These are phyloP conservation scores for Apiotrichum sp. DNA, from an alignment of 1,284 basidiomycete genomes.

Conservation along the genomic window DNA sequence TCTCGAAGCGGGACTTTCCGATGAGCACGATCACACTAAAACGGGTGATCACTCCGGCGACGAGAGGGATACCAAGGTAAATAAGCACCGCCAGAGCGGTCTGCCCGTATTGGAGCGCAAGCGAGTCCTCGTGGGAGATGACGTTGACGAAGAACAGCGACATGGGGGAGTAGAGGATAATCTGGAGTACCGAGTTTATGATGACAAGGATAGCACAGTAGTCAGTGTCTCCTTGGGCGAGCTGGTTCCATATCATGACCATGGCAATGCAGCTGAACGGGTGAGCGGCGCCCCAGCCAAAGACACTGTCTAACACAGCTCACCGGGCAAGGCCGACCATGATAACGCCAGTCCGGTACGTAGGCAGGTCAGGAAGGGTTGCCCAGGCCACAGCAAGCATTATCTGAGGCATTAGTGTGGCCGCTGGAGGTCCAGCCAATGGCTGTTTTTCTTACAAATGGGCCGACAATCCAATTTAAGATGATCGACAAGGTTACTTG, in stretches of 20 bases:
- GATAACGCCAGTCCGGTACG: constrained; percentile 53
- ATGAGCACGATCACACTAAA: constrained; percentile 52
- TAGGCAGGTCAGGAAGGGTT: constrained; percentile 67
- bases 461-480: constrained; percentile 79
- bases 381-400: constrained; percentile 84
- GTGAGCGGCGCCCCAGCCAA: no score
- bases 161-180: constrained; percentile 69
- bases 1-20: constrained; percentile 53
- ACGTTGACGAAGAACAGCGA: constrained; percentile 70
- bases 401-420: constrained; percentile 36
- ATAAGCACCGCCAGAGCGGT: constrained; percentile 68
- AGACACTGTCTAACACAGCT: no score
- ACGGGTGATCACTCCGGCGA: constrained; percentile 63
- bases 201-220: constrained; percentile 66
- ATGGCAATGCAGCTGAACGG: constrained; percentile 62
- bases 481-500: constrained; percentile 66
- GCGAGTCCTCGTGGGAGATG: constrained; percentile 52
- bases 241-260: constrained; percentile 78
- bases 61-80: constrained; percentile 66
- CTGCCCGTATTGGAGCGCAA: constrained; percentile 60
- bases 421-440: no score
- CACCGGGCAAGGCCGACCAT: constrained; percentile 58
- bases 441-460: constrained; percentile 50
- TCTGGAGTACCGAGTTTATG: constrained; percentile 61
- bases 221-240: constrained; percentile 65